phyloP scores from a whole-genome alignment of 257 asterid genomes.

The Plantago major region DNA sequence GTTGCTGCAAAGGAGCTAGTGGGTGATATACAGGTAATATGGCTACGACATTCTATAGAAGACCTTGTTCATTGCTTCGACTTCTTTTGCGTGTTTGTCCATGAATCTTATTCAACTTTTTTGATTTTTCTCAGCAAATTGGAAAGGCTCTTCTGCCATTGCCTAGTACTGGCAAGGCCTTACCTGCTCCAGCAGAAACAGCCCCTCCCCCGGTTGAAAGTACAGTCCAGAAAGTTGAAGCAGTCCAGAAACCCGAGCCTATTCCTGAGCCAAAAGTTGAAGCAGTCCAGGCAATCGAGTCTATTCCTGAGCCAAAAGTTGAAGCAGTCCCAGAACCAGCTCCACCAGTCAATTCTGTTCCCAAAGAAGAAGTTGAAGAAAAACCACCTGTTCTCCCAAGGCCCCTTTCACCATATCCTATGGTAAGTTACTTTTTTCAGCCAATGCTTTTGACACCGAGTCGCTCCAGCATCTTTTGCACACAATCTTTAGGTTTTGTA shows the following conservation, averaged over 20 bases:
- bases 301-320: slow-evolving; percentile 31
- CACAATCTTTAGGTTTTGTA: not conserved
- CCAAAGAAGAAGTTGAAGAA: slow-evolving; percentile 43
- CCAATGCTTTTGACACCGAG: not conserved
- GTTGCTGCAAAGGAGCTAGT: slow-evolving; percentile 78
- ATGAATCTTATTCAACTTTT: not conserved
- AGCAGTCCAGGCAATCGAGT: slow-evolving; percentile 26
- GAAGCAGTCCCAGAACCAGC: slow-evolving; percentile 40
- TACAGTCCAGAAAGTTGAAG: slow-evolving; percentile 33
- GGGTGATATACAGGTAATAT: slow-evolving; percentile 77
- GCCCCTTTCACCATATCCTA: slow-evolving; percentile 87
- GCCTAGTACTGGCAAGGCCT: slow-evolving; percentile 42
- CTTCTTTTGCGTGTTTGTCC: no score
- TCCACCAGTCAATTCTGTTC: slow-evolving; percentile 53
- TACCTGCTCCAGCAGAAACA: slow-evolving; percentile 57
- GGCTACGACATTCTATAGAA: not conserved
- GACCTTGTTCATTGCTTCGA: not conserved
- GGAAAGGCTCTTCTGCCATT: slow-evolving; percentile 85
- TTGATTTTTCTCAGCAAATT: slow-evolving; percentile 47
- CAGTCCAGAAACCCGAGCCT: slow-evolving; percentile 26
- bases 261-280: slow-evolving; percentile 31
- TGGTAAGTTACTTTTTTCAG: slow-evolving; percentile 38
- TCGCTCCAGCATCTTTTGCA: not conserved
- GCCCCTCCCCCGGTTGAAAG: slow-evolving; percentile 28
- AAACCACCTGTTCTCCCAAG: slow-evolving; percentile 47